These are phyloP conservation scores for Lyophyllum semitale DNA, from an alignment of 768 basidiomycete genomes.

Conservation along the genomic window DNA sequence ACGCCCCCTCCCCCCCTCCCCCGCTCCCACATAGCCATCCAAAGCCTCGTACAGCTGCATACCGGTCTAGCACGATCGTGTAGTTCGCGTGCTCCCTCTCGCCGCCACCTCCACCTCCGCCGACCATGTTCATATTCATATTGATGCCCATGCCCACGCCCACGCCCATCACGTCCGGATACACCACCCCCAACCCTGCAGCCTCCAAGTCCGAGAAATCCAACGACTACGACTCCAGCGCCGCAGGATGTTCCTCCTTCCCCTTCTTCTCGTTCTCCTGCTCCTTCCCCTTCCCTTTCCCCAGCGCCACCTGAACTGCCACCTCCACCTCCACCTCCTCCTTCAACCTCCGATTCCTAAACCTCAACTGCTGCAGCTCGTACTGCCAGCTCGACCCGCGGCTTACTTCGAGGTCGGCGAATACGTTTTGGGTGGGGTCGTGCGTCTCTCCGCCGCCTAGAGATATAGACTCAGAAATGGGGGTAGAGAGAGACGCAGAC, in stretches of 20 bases:
- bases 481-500: too few relatives aligned
- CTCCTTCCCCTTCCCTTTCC: too few relatives aligned
- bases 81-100: neutral
- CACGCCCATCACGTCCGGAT: neutral
- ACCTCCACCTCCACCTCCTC: constrained; percentile 51
- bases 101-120: neutral
- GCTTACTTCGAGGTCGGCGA: constrained; percentile 68
- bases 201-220: neutral
- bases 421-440: too few relatives aligned
- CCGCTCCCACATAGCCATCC: neutral
- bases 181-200: neutral
- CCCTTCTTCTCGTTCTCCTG: neutral
- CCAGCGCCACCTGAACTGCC: neutral
- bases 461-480: too few relatives aligned
- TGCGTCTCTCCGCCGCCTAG: too few relatives aligned
- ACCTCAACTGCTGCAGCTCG: constrained; percentile 82
- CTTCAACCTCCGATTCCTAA: constrained; percentile 62
- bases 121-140: neutral
- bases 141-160: neutral
- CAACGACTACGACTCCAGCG: neutral
- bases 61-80: neutral
- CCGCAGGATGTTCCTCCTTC: neutral
- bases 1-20: neutral
- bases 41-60: neutral
- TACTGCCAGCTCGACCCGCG: constrained; percentile 91